Evolutionary conservation across 2,329 filamentous ascomycete species (phyloP).

Genomic region (Microdochium paspali): DNA sequence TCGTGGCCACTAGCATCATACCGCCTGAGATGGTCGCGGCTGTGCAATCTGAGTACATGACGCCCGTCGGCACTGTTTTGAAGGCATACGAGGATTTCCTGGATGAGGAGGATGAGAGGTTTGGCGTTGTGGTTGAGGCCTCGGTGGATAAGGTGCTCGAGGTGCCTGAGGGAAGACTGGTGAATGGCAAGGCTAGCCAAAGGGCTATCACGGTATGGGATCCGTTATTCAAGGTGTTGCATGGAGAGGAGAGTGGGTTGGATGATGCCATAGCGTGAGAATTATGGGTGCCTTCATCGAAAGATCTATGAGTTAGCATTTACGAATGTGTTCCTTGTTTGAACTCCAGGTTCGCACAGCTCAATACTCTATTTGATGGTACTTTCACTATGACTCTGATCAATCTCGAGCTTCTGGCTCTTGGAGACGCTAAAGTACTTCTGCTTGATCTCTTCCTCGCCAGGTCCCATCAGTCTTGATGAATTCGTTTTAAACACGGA

Average conservation of each 20-base stretch:
- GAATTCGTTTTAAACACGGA: slow-evolving; percentile 54
- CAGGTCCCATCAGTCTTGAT: slow-evolving; percentile 54
- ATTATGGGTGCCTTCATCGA: too few relatives aligned
- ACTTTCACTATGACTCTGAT: slow-evolving; percentile 25
- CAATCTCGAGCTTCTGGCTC: slow-evolving; percentile 56
- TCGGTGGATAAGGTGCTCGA: slow-evolving; percentile 24
- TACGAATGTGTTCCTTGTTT: too few relatives aligned
- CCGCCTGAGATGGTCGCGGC: slow-evolving; percentile 32
- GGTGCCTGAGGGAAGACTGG: slow-evolving; percentile 14
- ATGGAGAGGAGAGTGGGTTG: slow-evolving; percentile 30
- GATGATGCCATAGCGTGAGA: slow-evolving; percentile 23
- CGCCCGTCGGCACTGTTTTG: slow-evolving; percentile 32
- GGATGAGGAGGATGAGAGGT: slow-evolving; percentile 24
- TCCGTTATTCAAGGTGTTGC: slow-evolving; percentile 32
- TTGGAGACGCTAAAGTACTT: slow-evolving; percentile 73
- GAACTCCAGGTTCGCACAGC: too few relatives aligned
- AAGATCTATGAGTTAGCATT: too few relatives aligned
- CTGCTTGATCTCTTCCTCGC: slow-evolving; percentile 59
- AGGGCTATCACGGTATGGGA: slow-evolving; percentile 38
- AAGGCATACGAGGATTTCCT: slow-evolving; percentile 33
- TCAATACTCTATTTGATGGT: too few relatives aligned
- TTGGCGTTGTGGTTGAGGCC: slow-evolving; percentile 34
- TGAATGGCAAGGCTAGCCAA: slow-evolving; percentile 30
- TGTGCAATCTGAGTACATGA: slow-evolving; percentile 25
- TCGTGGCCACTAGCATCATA: slow-evolving; percentile 33